phyloP scores from a whole-genome alignment of 2,329 filamentous ascomycete species.

The Drechslera avenae region DNA sequence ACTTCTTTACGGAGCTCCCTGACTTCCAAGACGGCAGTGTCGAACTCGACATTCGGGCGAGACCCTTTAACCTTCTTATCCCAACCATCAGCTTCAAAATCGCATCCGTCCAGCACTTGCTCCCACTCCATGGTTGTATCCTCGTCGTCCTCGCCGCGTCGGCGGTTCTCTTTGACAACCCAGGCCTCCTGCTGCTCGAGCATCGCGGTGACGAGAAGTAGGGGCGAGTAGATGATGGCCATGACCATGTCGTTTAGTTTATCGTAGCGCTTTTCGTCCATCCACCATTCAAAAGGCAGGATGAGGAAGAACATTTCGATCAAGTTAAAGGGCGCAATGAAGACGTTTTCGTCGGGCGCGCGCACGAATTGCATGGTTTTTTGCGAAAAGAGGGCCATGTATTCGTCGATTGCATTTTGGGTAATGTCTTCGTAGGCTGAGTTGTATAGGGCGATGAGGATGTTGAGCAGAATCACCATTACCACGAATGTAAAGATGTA shows the following conservation, averaged over 20 bases:
- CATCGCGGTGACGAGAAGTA: conserved; percentile 78
- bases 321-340: conserved; percentile 93
- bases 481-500: conserved; percentile 98
- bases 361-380: conserved; percentile 98
- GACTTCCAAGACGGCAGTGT: conserved; percentile 73
- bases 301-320: conserved; percentile 82
- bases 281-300: conserved; percentile 93
- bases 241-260: conserved; percentile 87
- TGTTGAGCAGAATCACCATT: conserved; percentile 93
- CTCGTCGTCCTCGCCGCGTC: conserved; percentile 84
- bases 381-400: conserved; percentile 87
- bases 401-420: conserved; percentile 91
- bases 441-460: conserved; percentile 96
- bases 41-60: conserved; percentile 80
- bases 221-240: conserved; percentile 80
- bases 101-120: conserved; percentile 71
- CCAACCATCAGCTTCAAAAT: conserved; percentile 88
- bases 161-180: conserved; percentile 73
- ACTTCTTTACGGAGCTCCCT: conserved; percentile 53
- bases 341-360: conserved; percentile 97
- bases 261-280: conserved; percentile 74
- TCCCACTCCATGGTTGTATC: conserved; percentile 93
- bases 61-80: conserved; percentile 75
- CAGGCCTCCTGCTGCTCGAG: conserved; percentile 55
- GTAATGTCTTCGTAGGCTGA: conserved; percentile 95